Conservation (phyloP, 2,329 filamentous ascomycete species). For the Didymella glomerata region DNA sequence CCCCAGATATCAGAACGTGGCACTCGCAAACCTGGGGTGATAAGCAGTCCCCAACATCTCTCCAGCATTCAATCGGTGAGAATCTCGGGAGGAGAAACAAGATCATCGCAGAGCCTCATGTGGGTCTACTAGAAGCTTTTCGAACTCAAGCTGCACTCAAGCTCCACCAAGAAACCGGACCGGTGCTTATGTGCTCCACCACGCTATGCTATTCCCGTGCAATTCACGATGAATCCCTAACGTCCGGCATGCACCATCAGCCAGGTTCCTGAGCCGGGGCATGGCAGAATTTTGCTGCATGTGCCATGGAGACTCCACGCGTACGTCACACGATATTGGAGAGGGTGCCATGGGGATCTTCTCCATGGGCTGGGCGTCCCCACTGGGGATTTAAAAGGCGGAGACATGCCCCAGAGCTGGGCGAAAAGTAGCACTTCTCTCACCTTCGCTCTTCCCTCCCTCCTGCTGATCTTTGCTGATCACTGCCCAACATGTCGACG, state of each 20-base stretch:
- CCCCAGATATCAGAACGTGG: conserved; percentile 3
- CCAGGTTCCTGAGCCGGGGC: conserved; percentile 25
- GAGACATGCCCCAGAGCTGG: conserved; percentile 20
- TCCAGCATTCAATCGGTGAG: conserved; percentile 25
- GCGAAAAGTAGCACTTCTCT: conserved; percentile 24
- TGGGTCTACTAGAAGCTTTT: conserved; percentile 45
- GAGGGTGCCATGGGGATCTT: conserved; percentile 37
- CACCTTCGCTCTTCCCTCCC: conserved; percentile 16
- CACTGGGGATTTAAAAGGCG: conserved; percentile 39
- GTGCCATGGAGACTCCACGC: conserved; percentile 22
- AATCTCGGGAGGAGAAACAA: conserved; percentile 26
- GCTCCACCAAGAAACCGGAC: conserved; percentile 38
- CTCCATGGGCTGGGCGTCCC: conserved; percentile 34
- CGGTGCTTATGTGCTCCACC: conserved; percentile 35
- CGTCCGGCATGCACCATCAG: conserved; percentile 26
- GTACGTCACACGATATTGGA: conserved; percentile 20
- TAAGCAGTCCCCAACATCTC: conserved; percentile 15
- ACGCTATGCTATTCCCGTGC: conserved; percentile 25
- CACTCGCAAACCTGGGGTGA: conserved; percentile 4
- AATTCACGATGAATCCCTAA: conserved; percentile 28
- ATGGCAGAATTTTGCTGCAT: conserved; percentile 32
- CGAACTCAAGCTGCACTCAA: conserved; percentile 34
- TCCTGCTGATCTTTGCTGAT: conserved; percentile 23
- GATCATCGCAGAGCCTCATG: conserved; percentile 39
- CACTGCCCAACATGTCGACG: conserved; percentile 39